Base-by-base conservation (phyloP, 805 yeast genomes). In the Candida pseudofarinosa region DNA sequence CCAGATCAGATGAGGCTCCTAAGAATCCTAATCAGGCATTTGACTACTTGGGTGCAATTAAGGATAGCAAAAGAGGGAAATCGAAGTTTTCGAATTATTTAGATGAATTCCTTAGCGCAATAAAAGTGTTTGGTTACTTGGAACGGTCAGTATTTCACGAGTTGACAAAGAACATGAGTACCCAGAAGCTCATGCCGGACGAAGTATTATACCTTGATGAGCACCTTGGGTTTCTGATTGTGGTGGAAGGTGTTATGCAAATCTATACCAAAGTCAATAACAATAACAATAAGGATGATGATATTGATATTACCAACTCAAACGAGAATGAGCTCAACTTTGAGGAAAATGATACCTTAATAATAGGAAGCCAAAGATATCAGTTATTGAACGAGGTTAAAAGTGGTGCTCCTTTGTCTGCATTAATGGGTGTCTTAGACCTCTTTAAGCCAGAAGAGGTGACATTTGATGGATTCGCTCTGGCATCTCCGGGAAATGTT, bases 141-240 rank as follows among this genome's bases (percentile, higher is more conserved):
- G 98, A 91, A 51, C 76, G 83, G 47, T 85, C 87, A 2, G 97
- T 91, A 1, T 90, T 91, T 61, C 95, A 90, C 57, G 98, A 90
- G 55, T 74, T 91, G 52, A 90, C 98, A 3, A 83, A 86, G 56
- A 85, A 85, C 47, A 88, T 91, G 88, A 87, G 87, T 41, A 91
- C 98, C 0, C 88, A 88, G 56, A 84, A 86, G 46, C 60, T 91
- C 32, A 81, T 81, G 19, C 75, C 78, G 4, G 91, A 88, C 31
- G 98, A 91, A 58, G 74, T 85, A 7, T 65, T 93, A 28, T 73
- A 80, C 38, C 63, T 91, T 33, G 88, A 85, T 47, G 87, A 84
- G 40, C 76, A 81, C 4, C 68, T 84, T 4, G 98, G 98, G 1
- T 90, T 93, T 54, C 81, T 93, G 31, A 85, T 93, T 35, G 96